A percentile compares a stretch with the other conserved stretches of the same genome.
phyloP scores from a whole-genome alignment of 2,329 filamentous ascomycete species.

The Penicillium sp. region DNA sequence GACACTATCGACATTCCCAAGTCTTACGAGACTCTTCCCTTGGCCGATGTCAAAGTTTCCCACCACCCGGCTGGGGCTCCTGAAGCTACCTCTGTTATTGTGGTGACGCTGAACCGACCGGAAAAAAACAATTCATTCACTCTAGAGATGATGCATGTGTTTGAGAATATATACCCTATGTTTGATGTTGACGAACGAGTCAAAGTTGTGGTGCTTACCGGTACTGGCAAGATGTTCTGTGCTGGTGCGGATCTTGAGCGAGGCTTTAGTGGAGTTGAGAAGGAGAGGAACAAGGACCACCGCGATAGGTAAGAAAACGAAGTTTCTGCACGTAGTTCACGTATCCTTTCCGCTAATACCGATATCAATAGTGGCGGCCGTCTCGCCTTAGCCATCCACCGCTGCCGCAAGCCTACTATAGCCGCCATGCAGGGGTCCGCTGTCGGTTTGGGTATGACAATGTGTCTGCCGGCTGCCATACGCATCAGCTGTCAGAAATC shows the following conservation, averaged over 20 bases:
- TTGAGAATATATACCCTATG: slow-evolving; percentile 22
- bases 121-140: slow-evolving; percentile 58
- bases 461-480: not conserved
- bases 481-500: slow-evolving; percentile 2
- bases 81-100: slow-evolving; percentile 45
- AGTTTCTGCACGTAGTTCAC: not conserved
- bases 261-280: slow-evolving; percentile 1
- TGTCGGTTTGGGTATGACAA: slow-evolving; percentile 6
- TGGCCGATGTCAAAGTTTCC: slow-evolving; percentile 31
- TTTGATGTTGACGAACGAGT: slow-evolving; percentile 10
- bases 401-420: slow-evolving; percentile 5
- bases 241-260: slow-evolving; percentile 7
- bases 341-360: not conserved
- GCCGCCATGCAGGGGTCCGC: slow-evolving; percentile 1
- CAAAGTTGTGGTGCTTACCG: slow-evolving; percentile 9
- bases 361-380: slow-evolving; percentile 1
- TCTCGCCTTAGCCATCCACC: slow-evolving; percentile 1
- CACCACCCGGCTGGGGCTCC: slow-evolving; percentile 44
- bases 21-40: slow-evolving; percentile 31
- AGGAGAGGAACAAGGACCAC: slow-evolving; percentile 2
- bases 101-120: slow-evolving; percentile 54
- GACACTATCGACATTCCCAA: slow-evolving; percentile 20
- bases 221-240: slow-evolving; percentile 9
- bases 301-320: slow-evolving; percentile 1
- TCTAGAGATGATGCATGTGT: slow-evolving; percentile 47